Evolutionary conservation across 805 yeast genomes (phyloP), one percentile per base, ranked within the genome.

Genomic region (Ogataea trehaloabstinens): DNA sequence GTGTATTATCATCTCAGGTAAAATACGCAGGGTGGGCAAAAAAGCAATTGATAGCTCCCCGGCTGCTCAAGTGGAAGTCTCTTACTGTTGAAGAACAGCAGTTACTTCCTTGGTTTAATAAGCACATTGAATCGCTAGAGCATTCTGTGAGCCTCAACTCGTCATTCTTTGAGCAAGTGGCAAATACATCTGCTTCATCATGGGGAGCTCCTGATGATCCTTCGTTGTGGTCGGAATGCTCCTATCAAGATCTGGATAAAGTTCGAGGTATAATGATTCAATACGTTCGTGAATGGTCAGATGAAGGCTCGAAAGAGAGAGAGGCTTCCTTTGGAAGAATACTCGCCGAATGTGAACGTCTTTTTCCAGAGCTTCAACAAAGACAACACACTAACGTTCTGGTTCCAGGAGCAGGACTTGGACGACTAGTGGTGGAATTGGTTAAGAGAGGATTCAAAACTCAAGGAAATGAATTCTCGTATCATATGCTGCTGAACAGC

Each of bases 391-490:
- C 70, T 10, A 66, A 71, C 27, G 64, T 80, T 0, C 57, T 81
- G 12, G 74, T 76, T 3, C 85, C 86, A 0, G 87, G 87, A 1
- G 73, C 81, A 38, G 86, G 86, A 0, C 60, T 80, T 24, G 86
- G 84, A 0, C 56, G 86, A 35, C 53, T 79, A 37, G 79, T 78
- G 22, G 60, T 71, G 34, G 85, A 80, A 36, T 60, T 78, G 41
- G 80, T 77, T 2, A 58, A 47, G 36, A 46, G 66, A 37, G 86
- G 86, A 4, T 80, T 76, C 51, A 60, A 69, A 63, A 69, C 76
- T n/a, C 83, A 80, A 48, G 87, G 87, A 0, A 81, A 80, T 52
- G 87, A 81, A 48, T 70, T 77, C 48, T 72, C 82, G 17, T 78
- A 77, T 52, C 85, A 77, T 50, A 80, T 81, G 85, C 57, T 81